Base-by-base conservation (phyloP, 1,284 basidiomycete species). In the Fomes fomentarius region DNA sequence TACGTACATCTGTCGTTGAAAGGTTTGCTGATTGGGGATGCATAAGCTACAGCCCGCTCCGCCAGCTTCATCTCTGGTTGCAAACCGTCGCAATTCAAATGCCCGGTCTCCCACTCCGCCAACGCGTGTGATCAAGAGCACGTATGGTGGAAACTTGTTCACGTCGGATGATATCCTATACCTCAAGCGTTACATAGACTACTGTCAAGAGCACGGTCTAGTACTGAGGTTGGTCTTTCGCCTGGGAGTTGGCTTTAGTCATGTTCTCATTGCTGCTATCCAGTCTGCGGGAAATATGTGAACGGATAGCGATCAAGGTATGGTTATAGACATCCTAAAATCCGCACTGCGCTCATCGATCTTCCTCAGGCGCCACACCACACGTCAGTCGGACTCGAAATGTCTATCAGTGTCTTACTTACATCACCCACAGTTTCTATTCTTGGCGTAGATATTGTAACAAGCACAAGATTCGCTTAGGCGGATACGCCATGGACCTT, bases 391-490 rank as follows among this genome's bases (percentile, higher is more conserved):
- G 14, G 26, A 44, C 28, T 26, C n/a, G 15, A 22, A 15, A 24
- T 24, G 43, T 11, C 39, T 57, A 9, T 19, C 9, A 33, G 31
- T 25, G 11, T 38, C 26, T 52, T 31, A 54, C 57, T 44, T 24
- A 50, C 49, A 26, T 51, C 17, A 7, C 17, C n/a, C 42, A 2
- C 56, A 91, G 88, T n/a, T 92, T 93, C 67, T 93, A 91, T 68
- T 91, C 89, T 0, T 93, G 90, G 90, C 81, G 90, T 34, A 81
- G 90, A 45, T 93, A 91, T 64, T 93, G 90, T 72, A 93, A 93
- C 66, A 93, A 92, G 65, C 89, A 93, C 66, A 88, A 91, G 68
- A 93, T 93, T 49, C 83, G 88, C 15, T 76, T 93, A 0, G 88
- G 89, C 24, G 89, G 89, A 2, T 93, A 93, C 63, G 75, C 81